These are phyloP conservation scores for Carpinus fangiana DNA, from an alignment of 306 rosid genomes.

Conservation along the genomic window DNA sequence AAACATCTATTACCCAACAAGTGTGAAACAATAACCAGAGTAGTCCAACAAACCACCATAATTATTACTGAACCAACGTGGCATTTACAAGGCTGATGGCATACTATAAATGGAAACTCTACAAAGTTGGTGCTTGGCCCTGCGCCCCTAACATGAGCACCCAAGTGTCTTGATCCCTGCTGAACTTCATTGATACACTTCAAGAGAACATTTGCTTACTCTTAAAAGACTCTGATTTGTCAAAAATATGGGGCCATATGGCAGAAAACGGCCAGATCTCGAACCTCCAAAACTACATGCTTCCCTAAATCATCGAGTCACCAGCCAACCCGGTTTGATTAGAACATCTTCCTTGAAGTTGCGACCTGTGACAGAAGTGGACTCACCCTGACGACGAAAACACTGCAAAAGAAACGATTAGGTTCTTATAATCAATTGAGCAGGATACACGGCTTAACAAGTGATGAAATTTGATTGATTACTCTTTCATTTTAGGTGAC, in stretches of 20 bases:
- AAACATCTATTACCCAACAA: neutral
- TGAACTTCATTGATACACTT: neutral
- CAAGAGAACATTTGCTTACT: neutral
- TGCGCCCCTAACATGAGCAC: neutral
- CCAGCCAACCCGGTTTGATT: slow-evolving; percentile 93
- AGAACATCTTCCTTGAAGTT: slow-evolving; percentile 76
- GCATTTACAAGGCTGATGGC: neutral
- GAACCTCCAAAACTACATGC: neutral
- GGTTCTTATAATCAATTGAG: slow-evolving; percentile 10
- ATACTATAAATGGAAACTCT: neutral
- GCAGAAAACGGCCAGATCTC: neutral
- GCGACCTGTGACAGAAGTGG: slow-evolving; percentile 87
- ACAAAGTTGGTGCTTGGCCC: neutral
- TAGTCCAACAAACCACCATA: neutral
- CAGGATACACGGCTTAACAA: neutral
- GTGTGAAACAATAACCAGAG: neutral
- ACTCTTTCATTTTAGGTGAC: neutral
- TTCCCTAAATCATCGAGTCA: slow-evolving; percentile 51
- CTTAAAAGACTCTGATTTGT: neutral
- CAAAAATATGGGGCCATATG: neutral
- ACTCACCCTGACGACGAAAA: slow-evolving; percentile 93
- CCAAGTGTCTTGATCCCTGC: neutral
- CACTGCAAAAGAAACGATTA: slow-evolving; percentile 63
- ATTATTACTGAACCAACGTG: neutral
- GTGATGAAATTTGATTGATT: neutral